These are phyloP conservation scores for Acacia concinna DNA, from an alignment of 331 rosid genomes.

Conservation along the genomic window DNA sequence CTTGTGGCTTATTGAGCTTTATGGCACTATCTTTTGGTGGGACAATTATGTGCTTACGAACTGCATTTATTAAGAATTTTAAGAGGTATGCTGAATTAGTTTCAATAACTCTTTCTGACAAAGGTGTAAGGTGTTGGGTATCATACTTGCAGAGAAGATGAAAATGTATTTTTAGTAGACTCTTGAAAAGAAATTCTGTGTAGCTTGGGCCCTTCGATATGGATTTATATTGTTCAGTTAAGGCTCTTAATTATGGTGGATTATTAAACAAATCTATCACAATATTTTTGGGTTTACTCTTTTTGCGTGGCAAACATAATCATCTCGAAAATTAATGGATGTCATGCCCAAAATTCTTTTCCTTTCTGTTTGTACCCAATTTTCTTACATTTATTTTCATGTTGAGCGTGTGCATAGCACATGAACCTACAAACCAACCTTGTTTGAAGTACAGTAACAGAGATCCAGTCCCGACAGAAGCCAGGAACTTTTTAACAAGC, in stretches of 20 bases:
- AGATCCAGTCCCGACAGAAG: not conserved
- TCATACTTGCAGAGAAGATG: not conserved
- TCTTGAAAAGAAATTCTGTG: not conserved
- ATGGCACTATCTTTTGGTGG: not conserved
- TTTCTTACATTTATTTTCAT: not conserved
- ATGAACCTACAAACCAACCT: not conserved
- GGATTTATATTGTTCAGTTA: not conserved
- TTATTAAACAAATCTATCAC: not conserved
- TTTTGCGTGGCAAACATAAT: not conserved
- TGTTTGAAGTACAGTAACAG: not conserved
- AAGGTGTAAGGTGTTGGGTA: not conserved
- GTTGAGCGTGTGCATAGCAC: not conserved
- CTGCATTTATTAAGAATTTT: not conserved
- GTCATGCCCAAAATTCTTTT: not conserved
- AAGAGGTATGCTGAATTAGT: not conserved
- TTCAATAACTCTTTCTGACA: not conserved
- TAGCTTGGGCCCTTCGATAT: not conserved
- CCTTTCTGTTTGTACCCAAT: not conserved
- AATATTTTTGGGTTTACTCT: not conserved
- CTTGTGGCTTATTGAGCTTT: not conserved
- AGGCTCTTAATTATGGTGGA: not conserved
- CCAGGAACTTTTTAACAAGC: not conserved
- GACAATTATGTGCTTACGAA: not conserved
- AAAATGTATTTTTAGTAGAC: not conserved
- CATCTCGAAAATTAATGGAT: too few relatives aligned